Evolutionary conservation across 2,329 filamentous ascomycete species (phyloP), one percentile per base, ranked within the genome.

Genomic region (Colletotrichum theobromicola): DNA sequence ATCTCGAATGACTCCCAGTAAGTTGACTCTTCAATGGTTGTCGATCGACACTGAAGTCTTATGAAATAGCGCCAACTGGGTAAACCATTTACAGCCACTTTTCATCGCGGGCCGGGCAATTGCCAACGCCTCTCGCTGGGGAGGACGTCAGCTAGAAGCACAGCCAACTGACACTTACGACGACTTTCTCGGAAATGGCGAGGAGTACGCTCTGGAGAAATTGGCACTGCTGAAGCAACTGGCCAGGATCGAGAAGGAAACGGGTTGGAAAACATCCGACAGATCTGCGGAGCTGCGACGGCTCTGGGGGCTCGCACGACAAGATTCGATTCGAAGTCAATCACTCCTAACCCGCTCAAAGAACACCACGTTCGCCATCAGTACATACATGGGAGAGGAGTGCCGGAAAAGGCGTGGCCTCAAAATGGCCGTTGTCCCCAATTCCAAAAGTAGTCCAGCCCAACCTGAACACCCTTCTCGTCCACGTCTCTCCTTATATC

Each of bases 71-170:
- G 69, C 75, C 21, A 76, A 75, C 55, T 73, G 75, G 72, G 69
- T 76, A 10, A 76, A 73, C 34, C 75, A 76, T 26, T 42, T 76
- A 1, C 75, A 75, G 46, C 72, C 72, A 4, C 64, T 76, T 15
- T 76, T 70, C 62, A 72, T 76, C 15, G 75, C 75, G 4, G 75
- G 75, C 24, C 67, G 60, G 42, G 46, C 35, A 15, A 34, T 70
- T 26, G 46, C 60, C 26, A 63, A 63, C 10, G 37, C 10, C n/a
- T 42, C 37, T 21, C 57, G 37, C 18, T 60, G 24, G 16, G n/a
- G 18, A 24, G 32, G 21, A 63, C n/a, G 5, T 10, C 13, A 5
- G 21, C 15, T 37, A 7, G 21, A 28, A 35, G 24, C 28, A 26
- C 34, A 26, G 21, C 9, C 12, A 24, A 4, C 32, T 10, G 35